A percentile compares a stretch with the other conserved stretches of the same genome.
These are phyloP conservation scores for Polyporus arcularius DNA, from an alignment of 768 basidiomycete genomes.

Conservation along the genomic window DNA sequence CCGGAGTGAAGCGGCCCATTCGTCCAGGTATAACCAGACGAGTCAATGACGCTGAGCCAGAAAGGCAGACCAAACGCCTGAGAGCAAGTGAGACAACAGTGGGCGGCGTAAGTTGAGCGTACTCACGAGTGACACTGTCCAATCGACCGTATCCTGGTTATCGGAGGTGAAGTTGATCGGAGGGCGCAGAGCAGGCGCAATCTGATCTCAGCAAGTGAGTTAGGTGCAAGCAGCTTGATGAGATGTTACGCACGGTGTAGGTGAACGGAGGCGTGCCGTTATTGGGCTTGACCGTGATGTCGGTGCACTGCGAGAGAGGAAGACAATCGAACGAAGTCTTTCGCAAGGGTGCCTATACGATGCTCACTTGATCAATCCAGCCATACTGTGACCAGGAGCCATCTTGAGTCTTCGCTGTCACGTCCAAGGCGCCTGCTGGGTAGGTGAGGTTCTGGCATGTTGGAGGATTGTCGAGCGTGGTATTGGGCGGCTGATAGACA, in stretches of 20 bases:
- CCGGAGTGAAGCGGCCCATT: slow-evolving; percentile 62
- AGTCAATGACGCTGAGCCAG: slow-evolving; percentile 56
- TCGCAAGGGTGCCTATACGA: neutral
- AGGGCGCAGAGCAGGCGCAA: slow-evolving; percentile 62
- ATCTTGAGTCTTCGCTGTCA: slow-evolving; percentile 43
- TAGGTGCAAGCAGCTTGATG: neutral
- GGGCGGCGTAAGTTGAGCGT: too few relatives aligned
- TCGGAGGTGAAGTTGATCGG: slow-evolving; percentile 56
- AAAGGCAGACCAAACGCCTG: slow-evolving; percentile 57
- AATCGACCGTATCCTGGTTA: slow-evolving; percentile 47
- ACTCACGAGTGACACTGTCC: slow-evolving; percentile 51
- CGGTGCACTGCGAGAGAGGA: slow-evolving; percentile 48
- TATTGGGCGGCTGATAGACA: slow-evolving; percentile 44
- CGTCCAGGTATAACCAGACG: slow-evolving; percentile 52
- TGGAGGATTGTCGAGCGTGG: slow-evolving; percentile 35
- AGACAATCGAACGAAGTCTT: neutral
- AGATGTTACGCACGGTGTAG: slow-evolving; percentile 44
- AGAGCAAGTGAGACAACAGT: slow-evolving; percentile 19
- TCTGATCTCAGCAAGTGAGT: slow-evolving; percentile 32
- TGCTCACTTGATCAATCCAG: slow-evolving; percentile 54
- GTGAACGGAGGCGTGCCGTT: slow-evolving; percentile 64
- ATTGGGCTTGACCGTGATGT: slow-evolving; percentile 51
- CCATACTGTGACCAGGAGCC: slow-evolving; percentile 62
- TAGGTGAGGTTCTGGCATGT: slow-evolving; percentile 54
- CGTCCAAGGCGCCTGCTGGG: slow-evolving; percentile 43